Conservation (phyloP, 345 rosid genomes). For the Carallia brachiata region DNA sequence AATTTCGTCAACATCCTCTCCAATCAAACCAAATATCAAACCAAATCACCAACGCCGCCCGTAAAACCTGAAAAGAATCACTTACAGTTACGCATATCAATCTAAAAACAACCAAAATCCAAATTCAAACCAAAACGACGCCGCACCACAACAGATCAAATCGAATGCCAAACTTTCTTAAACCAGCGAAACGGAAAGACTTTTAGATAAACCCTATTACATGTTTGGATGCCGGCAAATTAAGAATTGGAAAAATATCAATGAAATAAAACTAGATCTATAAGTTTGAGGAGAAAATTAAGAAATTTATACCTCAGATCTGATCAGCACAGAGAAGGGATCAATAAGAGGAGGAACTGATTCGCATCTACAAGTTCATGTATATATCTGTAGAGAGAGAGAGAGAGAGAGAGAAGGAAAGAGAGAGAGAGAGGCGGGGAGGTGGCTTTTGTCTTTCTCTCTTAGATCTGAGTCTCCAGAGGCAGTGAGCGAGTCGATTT, state of each 20-base stretch:
- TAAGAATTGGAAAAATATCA: too few species aligned
- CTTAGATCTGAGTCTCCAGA: conserved; percentile 11
- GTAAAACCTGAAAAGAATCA: background rate
- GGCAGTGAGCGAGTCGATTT: background rate
- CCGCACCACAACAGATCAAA: background rate
- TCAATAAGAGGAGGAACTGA: background rate
- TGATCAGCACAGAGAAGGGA: conserved; percentile 1
- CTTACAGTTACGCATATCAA: background rate
- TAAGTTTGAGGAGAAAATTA: background rate
- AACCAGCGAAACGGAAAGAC: too few species aligned
- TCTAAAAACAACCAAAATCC: background rate
- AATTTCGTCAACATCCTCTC: conserved; percentile 86
- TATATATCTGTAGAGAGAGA: background rate
- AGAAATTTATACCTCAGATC: conserved; percentile 13
- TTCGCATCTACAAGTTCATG: conserved; percentile 1
- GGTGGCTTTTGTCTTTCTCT: background rate
- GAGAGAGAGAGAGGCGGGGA: background rate
- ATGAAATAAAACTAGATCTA: background rate
- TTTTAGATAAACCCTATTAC: too few species aligned
- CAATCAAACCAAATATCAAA: conserved; percentile 5
- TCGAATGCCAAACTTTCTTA: background rate
- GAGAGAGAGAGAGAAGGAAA: background rate
- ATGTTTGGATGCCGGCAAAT: too few species aligned
- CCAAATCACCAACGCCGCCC: background rate
- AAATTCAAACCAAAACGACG: background rate